Evolutionary conservation across 1,284 basidiomycete genomes (phyloP).

Genomic region (Ceraceosorus guamensis): DNA sequence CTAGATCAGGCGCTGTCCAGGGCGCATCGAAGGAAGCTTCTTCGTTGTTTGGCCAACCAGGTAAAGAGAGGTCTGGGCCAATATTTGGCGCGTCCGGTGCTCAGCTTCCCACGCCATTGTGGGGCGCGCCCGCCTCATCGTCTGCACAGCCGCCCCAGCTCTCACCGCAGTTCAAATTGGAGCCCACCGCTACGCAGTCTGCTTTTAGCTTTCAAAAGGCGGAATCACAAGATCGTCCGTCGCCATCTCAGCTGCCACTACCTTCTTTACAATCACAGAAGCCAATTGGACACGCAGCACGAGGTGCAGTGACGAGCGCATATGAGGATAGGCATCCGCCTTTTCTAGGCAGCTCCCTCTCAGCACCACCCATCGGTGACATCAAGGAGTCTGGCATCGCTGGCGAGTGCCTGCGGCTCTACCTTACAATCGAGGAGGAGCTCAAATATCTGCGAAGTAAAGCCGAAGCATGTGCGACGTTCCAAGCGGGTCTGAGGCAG

Average conservation of each 20-base stretch:
- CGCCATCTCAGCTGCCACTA: not conserved
- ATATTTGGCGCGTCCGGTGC: too few species aligned
- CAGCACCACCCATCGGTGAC: constrained; percentile 12
- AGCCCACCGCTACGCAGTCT: too few species aligned
- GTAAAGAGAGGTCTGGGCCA: too few species aligned
- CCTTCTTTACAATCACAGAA: too few species aligned
- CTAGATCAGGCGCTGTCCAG: too few species aligned
- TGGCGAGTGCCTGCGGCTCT: constrained; percentile 40
- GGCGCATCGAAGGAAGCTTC: too few species aligned
- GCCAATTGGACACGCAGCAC: too few species aligned
- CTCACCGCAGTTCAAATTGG: too few species aligned
- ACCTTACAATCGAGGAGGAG: constrained; percentile 49
- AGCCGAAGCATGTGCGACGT: constrained; percentile 29
- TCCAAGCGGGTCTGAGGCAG: constrained; percentile 41
- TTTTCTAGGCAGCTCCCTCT: constrained; percentile 8
- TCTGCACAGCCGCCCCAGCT: too few species aligned
- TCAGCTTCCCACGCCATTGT: too few species aligned
- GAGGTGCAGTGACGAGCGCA: not conserved
- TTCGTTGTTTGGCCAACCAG: not conserved
- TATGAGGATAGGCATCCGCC: constrained; percentile 4
- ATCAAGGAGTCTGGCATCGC: constrained; percentile 39
- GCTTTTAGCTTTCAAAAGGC: not conserved
- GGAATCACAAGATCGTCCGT: not conserved
- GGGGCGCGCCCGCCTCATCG: too few species aligned
- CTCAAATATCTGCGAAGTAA: constrained; percentile 32